Conservation (phyloP, 139 green algal genomes). For the Tetradesmus obliquus region DNA sequence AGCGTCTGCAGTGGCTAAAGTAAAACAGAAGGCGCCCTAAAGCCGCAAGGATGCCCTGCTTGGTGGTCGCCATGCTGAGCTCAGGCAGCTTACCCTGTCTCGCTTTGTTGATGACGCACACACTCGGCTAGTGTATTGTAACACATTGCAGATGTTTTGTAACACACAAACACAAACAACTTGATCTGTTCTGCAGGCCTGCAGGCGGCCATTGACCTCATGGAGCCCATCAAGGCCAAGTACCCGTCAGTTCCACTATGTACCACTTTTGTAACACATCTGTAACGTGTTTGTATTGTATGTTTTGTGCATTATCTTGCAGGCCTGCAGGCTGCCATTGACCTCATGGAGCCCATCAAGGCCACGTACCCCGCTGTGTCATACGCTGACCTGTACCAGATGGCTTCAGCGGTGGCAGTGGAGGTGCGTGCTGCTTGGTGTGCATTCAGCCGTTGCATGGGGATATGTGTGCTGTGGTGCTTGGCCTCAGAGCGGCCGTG, state of each 20-base stretch:
- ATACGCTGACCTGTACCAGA: constrained; percentile 86
- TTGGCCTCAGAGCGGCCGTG: not conserved
- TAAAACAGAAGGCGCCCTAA: too few species aligned
- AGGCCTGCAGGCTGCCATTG: constrained; percentile 72
- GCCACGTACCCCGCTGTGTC: constrained; percentile 69
- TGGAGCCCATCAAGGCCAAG: not conserved
- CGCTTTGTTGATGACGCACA: too few species aligned
- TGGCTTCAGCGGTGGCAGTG: constrained; percentile 79
- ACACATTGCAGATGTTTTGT: not conserved
- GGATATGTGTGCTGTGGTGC: not conserved
- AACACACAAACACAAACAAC: not conserved
- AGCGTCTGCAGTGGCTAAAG: too few species aligned
- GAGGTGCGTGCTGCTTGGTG: constrained; percentile 42
- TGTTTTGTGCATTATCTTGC: not conserved
- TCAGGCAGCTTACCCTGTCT: too few species aligned
- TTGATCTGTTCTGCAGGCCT: constrained; percentile 55
- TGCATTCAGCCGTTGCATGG: too few species aligned
- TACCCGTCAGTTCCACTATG: not conserved
- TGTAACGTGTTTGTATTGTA: not conserved
- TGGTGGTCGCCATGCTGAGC: too few species aligned
- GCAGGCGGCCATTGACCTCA: constrained; percentile 70
- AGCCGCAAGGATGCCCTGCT: too few species aligned
- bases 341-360: constrained; percentile 90
- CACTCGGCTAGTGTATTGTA: not conserved
- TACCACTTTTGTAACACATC: not conserved